Percentiles rank a stretch among this genome's conserved stretches.
phyloP scores from a whole-genome alignment of 2,329 filamentous ascomycete genomes.

The Stagonosporopsis rhizophila region DNA sequence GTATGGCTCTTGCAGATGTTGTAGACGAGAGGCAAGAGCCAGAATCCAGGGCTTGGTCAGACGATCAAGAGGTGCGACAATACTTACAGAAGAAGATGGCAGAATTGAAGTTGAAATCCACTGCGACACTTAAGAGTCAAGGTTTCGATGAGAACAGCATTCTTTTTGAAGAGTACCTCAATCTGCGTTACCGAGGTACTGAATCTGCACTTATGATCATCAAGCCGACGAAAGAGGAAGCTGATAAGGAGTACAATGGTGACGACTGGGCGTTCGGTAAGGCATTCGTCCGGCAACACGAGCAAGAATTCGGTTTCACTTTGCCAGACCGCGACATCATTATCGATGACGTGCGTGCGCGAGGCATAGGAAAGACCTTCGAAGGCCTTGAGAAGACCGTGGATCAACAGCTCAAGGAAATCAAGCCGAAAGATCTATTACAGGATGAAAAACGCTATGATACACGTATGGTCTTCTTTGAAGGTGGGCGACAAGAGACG shows the following conservation, averaged over 20 bases:
- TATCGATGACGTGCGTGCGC: conserved; percentile 85
- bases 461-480: conserved; percentile 80
- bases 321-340: conserved; percentile 86
- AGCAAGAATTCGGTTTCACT: conserved; percentile 93
- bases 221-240: conserved; percentile 71
- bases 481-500: conserved; percentile 77
- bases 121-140: conserved; percentile 72
- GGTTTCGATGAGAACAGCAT: conserved; percentile 79
- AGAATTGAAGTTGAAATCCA: conserved; percentile 79
- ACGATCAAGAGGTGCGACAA: conserved; percentile 63
- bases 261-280: conserved; percentile 83
- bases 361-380: conserved; percentile 89
- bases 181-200: conserved; percentile 90
- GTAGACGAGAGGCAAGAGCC: conserved; percentile 90
- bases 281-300: conserved; percentile 85
- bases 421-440: conserved; percentile 65
- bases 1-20: conserved; percentile 91
- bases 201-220: conserved; percentile 91
- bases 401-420: conserved; percentile 78
- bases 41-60: conserved; percentile 66
- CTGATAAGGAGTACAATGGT: conserved; percentile 64
- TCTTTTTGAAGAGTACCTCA: conserved; percentile 88
- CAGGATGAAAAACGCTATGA: conserved; percentile 69
- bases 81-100: conserved; percentile 77
- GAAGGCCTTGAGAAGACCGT: conserved; percentile 80